phyloP scores from a whole-genome alignment of 371 early-diverging fungal genomes.

The Paraphysoderma sedebokerense region DNA sequence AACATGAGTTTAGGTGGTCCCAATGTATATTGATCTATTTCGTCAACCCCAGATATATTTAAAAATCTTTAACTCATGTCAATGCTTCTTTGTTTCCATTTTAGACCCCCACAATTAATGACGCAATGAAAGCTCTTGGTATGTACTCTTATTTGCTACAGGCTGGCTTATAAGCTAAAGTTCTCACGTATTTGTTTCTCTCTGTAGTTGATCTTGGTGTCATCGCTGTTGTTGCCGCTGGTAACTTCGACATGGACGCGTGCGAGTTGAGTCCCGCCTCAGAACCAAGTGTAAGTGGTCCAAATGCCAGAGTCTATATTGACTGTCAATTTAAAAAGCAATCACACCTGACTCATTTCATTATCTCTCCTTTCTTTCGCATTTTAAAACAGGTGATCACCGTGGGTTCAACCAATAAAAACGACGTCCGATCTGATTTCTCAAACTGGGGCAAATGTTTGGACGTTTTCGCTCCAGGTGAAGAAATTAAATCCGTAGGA shows the following conservation, averaged over 20 bases:
- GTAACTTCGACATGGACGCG: constrained; percentile 93
- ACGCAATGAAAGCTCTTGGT: too few species aligned
- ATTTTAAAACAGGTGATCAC: constrained; percentile 38
- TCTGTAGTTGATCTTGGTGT: constrained; percentile 67
- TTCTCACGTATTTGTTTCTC: too few species aligned
- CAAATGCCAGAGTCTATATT: too few species aligned
- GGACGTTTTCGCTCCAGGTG: constrained; percentile 68
- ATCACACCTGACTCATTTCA: constrained; percentile 15
- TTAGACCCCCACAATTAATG: too few species aligned
- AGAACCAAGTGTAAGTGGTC: constrained; percentile 16
- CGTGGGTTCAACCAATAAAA: constrained; percentile 39
- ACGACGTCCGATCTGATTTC: constrained; percentile 51
- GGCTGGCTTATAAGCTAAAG: too few species aligned
- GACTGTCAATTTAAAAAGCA: too few species aligned
- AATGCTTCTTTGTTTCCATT: too few species aligned
- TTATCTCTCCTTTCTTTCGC: constrained; percentile 18
- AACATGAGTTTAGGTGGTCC: constrained; percentile 80
- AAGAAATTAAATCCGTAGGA: constrained; percentile 8
- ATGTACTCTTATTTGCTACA: too few species aligned
- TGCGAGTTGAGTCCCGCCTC: constrained; percentile 66
- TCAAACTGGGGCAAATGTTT: constrained; percentile 86
- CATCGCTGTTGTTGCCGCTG: constrained; percentile 56
- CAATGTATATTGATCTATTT: too few species aligned
- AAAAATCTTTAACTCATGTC: too few species aligned
- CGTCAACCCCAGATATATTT: too few species aligned